Base-by-base conservation (phyloP, 768 basidiomycete genomes). In the Lyophyllum shimeji region DNA sequence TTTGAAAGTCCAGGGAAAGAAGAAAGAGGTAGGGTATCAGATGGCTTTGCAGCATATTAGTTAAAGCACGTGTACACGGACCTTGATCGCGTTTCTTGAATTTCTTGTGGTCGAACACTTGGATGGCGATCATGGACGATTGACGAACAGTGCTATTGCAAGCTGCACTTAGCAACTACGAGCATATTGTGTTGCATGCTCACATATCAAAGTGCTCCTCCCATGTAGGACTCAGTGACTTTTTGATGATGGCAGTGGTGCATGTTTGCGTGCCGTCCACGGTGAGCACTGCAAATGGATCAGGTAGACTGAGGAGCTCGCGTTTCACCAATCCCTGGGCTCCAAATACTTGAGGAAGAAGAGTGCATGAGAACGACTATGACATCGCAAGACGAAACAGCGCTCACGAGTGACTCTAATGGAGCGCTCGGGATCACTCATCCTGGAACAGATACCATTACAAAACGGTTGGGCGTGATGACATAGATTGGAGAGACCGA, bases 31-130 rank as follows among this genome's bases (percentile, higher is more conserved):
- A 71, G 55, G 9, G 34, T 43, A 31, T 51, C 31, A 73, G 70
- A 40, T 70, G 69, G 34, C 73, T 70, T 12, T 73, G 60, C 47
- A 69, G 71, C 54, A 75, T 65, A 59, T 75, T 72, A 46, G 77
- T 61, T 1, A 77, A 70, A 55, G 76, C 71, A 25, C 70, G 63
- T 20, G 77, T 70, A 39, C 69, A 72, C 60, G 62, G 65, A 60
- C 80, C 93, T 76, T 95, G 93, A 68, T 95, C 93, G 63, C 86
- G 83, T 69, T 85, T 86, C 74, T 82, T 93, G 74, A 91, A 94
- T 71, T 90, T 93, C 67, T 84, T 82, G 71, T 93, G 87, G 77
- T 96, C 94, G 67, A 95, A 94, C 56, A 96, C 83, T 74, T 95
- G 92, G 45, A 95, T 89, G 23, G 82, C 79, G 65, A 95, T 80